These are phyloP conservation scores for Lycium barbarum DNA, from an alignment of 257 asterid genomes.

Conservation along the genomic window DNA sequence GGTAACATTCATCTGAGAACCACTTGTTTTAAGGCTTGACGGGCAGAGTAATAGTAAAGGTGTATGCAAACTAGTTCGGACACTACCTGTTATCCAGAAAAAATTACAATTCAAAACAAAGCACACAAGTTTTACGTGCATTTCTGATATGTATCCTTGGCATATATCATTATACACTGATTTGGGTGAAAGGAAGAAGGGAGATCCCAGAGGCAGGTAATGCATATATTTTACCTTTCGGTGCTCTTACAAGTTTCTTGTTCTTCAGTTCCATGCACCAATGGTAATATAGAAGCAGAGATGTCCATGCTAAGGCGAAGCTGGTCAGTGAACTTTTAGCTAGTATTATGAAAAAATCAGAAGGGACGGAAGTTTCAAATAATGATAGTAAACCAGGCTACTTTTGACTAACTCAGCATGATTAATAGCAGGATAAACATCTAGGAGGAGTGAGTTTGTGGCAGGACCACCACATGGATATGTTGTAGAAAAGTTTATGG, in stretches of 20 bases:
- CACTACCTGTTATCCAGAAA: not conserved
- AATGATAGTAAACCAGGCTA: not conserved
- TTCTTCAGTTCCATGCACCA: slow-evolving; percentile 5
- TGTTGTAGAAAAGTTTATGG: slow-evolving; percentile 34
- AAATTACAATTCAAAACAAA: not conserved
- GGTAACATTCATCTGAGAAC: not conserved
- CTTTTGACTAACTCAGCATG: slow-evolving; percentile 24
- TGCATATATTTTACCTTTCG: not conserved
- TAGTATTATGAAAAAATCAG: not conserved
- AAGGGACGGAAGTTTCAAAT: not conserved
- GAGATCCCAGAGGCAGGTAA: not conserved
- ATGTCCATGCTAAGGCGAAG: not conserved
- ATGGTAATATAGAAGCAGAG: not conserved
- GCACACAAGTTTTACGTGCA: not conserved
- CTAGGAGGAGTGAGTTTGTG: slow-evolving; percentile 11
- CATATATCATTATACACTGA: not conserved
- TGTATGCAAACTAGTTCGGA: not conserved
- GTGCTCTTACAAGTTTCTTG: not conserved
- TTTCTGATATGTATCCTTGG: slow-evolving; percentile 16
- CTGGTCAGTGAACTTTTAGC: not conserved
- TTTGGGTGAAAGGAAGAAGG: too few relatives aligned
- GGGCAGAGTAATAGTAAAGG: not conserved
- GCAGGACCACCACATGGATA: slow-evolving; percentile 46
- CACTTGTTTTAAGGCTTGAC: too few relatives aligned
- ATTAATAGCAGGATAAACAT: slow-evolving; percentile 6